Conservation (phyloP, 176 grass and related monocot genomes). For the Thinopyrum elongatum region DNA sequence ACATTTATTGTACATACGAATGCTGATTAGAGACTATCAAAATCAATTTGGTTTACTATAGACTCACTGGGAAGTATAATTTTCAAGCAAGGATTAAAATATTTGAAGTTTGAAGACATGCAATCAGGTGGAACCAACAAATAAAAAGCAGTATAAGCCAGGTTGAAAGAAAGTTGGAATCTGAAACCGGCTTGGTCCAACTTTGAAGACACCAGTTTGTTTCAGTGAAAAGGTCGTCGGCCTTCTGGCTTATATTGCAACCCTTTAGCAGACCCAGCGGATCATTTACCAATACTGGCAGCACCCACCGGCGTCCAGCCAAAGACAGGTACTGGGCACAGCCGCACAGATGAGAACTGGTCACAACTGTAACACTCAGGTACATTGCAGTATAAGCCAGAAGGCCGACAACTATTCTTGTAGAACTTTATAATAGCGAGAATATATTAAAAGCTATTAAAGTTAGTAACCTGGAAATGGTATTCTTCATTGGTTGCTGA, state of each 20-base stretch:
- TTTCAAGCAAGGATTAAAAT: neutral
- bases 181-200: no score
- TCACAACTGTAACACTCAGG: conserved; percentile 1
- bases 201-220: no score
- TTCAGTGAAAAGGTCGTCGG: no score
- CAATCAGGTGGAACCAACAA: neutral
- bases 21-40: neutral
- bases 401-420: conserved; percentile 6
- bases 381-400: conserved; percentile 24
- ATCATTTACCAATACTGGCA: conserved; percentile 8
- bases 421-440: conserved; percentile 13
- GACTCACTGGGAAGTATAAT: neutral
- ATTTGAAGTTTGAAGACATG: neutral
- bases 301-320: neutral
- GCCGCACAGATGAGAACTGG: neutral
- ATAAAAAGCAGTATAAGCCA: no score
- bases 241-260: neutral
- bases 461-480: conserved; percentile 53
- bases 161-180: no score
- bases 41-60: conserved; percentile 14
- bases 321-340: conserved; percentile 1
- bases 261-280: neutral
- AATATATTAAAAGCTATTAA: neutral
- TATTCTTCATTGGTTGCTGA: conserved; percentile 46
- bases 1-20: neutral